Percentiles rank a stretch among this genome's conserved stretches.
phyloP scores from a whole-genome alignment of 2,329 filamentous ascomycete species.

The Fusarium subtropicale region DNA sequence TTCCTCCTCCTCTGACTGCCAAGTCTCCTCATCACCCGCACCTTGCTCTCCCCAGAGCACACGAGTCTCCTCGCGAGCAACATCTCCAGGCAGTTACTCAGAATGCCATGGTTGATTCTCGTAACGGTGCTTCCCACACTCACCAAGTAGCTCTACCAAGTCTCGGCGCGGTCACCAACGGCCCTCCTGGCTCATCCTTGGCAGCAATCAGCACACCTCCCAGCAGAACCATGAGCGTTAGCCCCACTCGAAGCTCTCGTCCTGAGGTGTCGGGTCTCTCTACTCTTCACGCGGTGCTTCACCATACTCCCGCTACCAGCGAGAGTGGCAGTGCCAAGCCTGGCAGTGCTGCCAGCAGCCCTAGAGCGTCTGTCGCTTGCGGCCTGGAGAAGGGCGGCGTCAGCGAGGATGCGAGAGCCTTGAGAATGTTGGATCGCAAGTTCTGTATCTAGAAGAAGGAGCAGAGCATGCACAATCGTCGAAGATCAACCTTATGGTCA shows the following conservation, averaged over 20 bases:
- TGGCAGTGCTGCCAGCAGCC: slow-evolving; percentile 58
- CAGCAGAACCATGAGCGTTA: slow-evolving; percentile 60
- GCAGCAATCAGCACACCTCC: slow-evolving; percentile 57
- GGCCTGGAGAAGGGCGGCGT: slow-evolving; percentile 57
- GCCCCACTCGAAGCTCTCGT: slow-evolving; percentile 59
- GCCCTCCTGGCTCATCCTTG: slow-evolving; percentile 43
- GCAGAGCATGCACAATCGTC: background rate
- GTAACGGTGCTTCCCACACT: slow-evolving; percentile 51
- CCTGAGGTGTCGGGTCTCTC: slow-evolving; percentile 58
- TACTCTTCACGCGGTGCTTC: slow-evolving; percentile 61
- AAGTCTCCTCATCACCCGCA: slow-evolving; percentile 50
- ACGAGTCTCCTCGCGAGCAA: slow-evolving; percentile 59
- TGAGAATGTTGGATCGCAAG: slow-evolving; percentile 73
- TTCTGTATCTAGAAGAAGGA: slow-evolving; percentile 54
- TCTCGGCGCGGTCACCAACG: slow-evolving; percentile 52
- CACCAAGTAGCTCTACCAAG: slow-evolving; percentile 60
- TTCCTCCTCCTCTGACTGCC: slow-evolving; percentile 55
- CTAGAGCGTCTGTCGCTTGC: slow-evolving; percentile 45
- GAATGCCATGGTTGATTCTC: slow-evolving; percentile 50
- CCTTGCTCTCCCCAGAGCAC: slow-evolving; percentile 51
- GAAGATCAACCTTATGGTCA: background rate
- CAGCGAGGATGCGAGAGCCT: slow-evolving; percentile 72
- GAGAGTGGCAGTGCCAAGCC: slow-evolving; percentile 60
- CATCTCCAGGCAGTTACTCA: slow-evolving; percentile 60
- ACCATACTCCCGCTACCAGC: slow-evolving; percentile 61